Evolutionary conservation across 2,329 filamentous ascomycete species (phyloP), one percentile per base, ranked within the genome.

Genomic region (Ophiosphaerella korrae): DNA sequence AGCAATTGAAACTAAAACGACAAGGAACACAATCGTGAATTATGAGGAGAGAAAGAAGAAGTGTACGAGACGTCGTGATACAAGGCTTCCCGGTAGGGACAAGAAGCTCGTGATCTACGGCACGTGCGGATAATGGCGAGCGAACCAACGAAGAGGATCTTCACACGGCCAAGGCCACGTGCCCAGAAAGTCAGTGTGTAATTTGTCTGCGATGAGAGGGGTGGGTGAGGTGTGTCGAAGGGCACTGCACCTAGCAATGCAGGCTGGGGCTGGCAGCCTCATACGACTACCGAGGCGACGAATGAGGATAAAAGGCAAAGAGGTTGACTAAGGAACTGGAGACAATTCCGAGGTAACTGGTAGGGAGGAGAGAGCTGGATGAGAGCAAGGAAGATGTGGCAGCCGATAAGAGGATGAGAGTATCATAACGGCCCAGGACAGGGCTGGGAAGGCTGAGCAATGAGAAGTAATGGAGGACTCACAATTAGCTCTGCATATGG

Each of bases 401-500:
- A 64, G 64, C 43, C 51, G 52, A 48, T 49, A 63, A 70, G 64
- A 68, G 64, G 67, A 60, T 58, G 34, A 51, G 48, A 16, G 42
- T 31, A 34, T 35, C 37, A 45, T 33, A 11, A 18, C 37, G 31
- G 35, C 42, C 52, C 44, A 47, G 54, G 57, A 55, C 35, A 61
- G 45, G 62, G 57, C 49, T 50, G 54, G 43, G 42, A 57, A 42
- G 21, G 42, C 42, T 51, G 48, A 57, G 47, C 58, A 55, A 58
- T 52, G 44, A 60, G 45, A 55, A 47, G 42, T 49, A 34, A 48
- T 52, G 37, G 49, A 41, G 45, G 38, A 87, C 88, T 84, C 82
- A 93, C 90, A 77, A 87, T 83, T 61, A 95, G 81, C 75, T 93
- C 89, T 53, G 88, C 88, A 77, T 92, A 91, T 26, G 87, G 83